Base-by-base conservation (phyloP, 352 stramenopile species). In the Blastocystis sp. region DNA sequence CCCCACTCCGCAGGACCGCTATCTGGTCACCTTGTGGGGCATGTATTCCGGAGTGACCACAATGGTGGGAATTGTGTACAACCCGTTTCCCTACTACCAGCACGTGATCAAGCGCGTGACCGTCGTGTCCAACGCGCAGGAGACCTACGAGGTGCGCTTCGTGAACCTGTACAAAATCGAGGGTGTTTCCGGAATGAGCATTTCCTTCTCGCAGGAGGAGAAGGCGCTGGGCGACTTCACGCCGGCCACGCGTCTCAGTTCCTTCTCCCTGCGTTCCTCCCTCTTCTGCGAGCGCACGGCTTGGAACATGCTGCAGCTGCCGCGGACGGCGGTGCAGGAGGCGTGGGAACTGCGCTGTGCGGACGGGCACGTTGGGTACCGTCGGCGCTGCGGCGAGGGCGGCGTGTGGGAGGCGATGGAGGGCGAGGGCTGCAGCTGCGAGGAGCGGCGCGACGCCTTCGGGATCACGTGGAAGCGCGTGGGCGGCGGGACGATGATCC, bases 11-110 rank as follows among this genome's bases (percentile, higher is more conserved):
- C 19, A 38, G 52, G 74, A 84, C n/a, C 74, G 74, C 24, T 28
- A 52, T 7, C 38, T 84, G 6, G 52, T 84, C 61, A 84, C 48
- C 17, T 28, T 84, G 10, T 84, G 74, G 74, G 57, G 74, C 21
- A 21, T n/a, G 19, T 84, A 84, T 28, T 21, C 38, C 3, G 52
- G 34, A 6, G 19, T 61, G 14, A 48, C 34, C 34, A 84, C 54
- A 6, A 84, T 84, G 74, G 57, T 84, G 21, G 74, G 45, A 9
- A 24, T 84, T 38, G 24, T 84, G 28, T 68, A 68, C 60, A 40
- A 70, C 34, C 74, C 74, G 11, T 84, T 84, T 43, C 74, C 74
- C 3, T 84, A 69, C 52, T 69, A 84, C 24, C 74, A 68, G 40
- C 60, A 84, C 48, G 10, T 84, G 24, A 84, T 84, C 60, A n/a